A percentile compares a stretch with the other conserved stretches of the same genome.
phyloP scores from a whole-genome alignment of 202 grass and related monocot genomes.

The Digitaria exilis region DNA sequence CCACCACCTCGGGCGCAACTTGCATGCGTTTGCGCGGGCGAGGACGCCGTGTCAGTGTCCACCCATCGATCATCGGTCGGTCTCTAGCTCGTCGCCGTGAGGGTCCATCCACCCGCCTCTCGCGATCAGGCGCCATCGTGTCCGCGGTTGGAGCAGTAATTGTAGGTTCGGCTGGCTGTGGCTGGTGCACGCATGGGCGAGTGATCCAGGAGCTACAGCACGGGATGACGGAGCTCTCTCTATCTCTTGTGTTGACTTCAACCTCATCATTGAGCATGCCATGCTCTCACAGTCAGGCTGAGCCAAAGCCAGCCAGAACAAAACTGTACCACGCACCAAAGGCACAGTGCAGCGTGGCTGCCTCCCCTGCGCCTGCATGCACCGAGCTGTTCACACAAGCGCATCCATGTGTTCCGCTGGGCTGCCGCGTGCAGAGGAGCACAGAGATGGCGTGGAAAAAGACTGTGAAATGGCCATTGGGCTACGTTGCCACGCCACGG shows the following conservation, averaged over 20 bases:
- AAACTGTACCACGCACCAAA: too few relatives aligned
- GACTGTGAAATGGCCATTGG: not conserved
- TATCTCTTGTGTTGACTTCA: not conserved
- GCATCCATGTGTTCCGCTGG: too few relatives aligned
- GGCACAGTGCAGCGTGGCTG: not conserved
- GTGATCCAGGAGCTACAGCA: not conserved
- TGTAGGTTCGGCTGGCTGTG: not conserved
- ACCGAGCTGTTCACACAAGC: not conserved
- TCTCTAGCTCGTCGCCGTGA: not conserved
- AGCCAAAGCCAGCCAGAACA: not conserved
- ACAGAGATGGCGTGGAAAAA: constrained; percentile 4
- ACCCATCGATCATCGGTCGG: not conserved
- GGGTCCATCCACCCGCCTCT: constrained; percentile 9
- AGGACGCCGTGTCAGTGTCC: not conserved
- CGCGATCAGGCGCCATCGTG: not conserved
- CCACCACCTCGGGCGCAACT: not conserved
- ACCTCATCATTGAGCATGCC: not conserved
- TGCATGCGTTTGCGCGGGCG: constrained; percentile 5
- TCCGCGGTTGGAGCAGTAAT: not conserved
- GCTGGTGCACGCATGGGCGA: constrained; percentile 10
- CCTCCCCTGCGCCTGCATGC: constrained; percentile 27
- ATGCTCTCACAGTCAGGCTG: not conserved
- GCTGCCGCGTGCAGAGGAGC: constrained; percentile 26
- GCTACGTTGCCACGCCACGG: not conserved
- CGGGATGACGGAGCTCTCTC: too few relatives aligned